Evolutionary conservation across 805 yeast species (phyloP), one percentile per base, ranked within the genome.

Genomic region (Ogataea saltuana): DNA sequence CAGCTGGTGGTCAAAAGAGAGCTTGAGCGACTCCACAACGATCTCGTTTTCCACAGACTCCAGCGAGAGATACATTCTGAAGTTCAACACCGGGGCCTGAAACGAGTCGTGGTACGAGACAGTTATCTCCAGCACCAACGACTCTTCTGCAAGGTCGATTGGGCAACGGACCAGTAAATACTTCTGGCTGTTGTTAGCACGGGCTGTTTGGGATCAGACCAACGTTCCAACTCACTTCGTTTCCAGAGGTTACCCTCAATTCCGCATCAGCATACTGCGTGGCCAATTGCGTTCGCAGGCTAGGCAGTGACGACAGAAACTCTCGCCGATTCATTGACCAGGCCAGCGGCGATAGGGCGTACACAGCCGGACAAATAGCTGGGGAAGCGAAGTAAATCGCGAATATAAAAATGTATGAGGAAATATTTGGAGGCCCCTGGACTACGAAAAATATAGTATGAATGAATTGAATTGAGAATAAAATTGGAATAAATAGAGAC

Each of bases 11-110:
- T 45, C 45, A 39, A 53, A 54, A 3, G 33, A 39, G 16, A 53
- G 47, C 29, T 39, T 46, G 12, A 34, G 35, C 11, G 23, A 8
- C 25, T 53, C 56, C 28, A 42, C 12, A 12, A 13, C 32, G 15
- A 33, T 29, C 6, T 21, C 42, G 11, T 9, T 8, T 12, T 21
- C 29, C 12, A 34, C 9, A 8, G 28, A 15, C 11, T 13, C 21
- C 4, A 6, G 29, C 12, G 30, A 27, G 20, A 18, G 18, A 37
- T 39, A 33, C 16, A 47, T 29, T 25, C 57, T 37, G 33, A 55
- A 55, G 25, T 43, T 22, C 31, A 55, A 23, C 3, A 52, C 51
- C 1, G 60, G 60, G 32, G 40, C 37, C 4, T 28, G 27, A 25
- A 42, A 55, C 9, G 50, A 31, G 1, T 15, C 17, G 39, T 32